Evolutionary conservation across 73 alveolate genomes (phyloP).

Genomic region (Paramecium tetraurelia): DNA sequence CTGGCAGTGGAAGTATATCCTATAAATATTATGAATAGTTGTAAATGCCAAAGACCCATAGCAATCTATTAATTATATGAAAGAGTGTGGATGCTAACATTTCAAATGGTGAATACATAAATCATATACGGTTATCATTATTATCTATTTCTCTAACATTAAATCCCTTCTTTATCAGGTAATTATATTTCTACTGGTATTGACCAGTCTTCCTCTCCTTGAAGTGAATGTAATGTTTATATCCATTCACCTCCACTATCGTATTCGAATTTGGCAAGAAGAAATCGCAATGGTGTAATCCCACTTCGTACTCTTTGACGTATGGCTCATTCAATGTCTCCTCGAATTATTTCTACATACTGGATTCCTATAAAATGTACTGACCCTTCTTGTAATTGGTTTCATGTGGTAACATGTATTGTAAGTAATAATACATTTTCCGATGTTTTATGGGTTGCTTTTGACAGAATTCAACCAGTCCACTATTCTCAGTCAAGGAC

Average conservation of each 20-base stretch:
- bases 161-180: not conserved
- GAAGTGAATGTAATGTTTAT: not conserved
- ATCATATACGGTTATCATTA: not conserved
- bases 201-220: slow-evolving; percentile 2
- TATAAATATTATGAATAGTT: not conserved
- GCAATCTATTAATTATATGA: slow-evolving; percentile 52
- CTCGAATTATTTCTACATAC: not conserved
- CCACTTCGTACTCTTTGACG: not conserved
- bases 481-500: not conserved
- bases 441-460: not conserved
- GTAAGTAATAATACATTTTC: not conserved
- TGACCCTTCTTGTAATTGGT: not conserved
- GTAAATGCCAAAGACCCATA: slow-evolving; percentile 55
- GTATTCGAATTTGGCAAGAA: not conserved
- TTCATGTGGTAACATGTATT: not conserved
- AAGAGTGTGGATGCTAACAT: slow-evolving; percentile 8
- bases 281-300: slow-evolving; percentile 29
- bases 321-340: not conserved
- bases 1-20: slow-evolving; percentile 65
- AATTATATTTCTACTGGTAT: slow-evolving; percentile 16
- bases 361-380: not conserved
- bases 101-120: not conserved
- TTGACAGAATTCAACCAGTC: not conserved
- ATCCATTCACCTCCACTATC: not conserved
- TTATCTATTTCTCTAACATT: not conserved